These are phyloP conservation scores for Colletotrichum abscissum DNA, from an alignment of 2,329 filamentous ascomycete genomes.

Conservation along the genomic window DNA sequence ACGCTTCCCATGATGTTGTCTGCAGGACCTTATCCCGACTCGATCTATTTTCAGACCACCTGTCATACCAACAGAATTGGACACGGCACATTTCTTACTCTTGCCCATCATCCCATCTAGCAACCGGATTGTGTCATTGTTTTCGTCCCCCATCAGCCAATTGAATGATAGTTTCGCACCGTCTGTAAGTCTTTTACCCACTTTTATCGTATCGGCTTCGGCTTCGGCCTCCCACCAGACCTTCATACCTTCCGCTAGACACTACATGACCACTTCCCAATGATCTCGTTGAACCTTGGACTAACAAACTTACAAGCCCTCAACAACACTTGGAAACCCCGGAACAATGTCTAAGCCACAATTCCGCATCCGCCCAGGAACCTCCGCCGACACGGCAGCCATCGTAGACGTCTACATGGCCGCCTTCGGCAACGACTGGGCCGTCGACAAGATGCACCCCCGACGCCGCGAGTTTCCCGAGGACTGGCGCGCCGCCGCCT, in stretches of 20 bases:
- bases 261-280: neutral
- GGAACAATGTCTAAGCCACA: constrained; percentile 28
- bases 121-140: neutral
- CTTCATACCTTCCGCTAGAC: neutral
- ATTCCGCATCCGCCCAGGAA: constrained; percentile 46
- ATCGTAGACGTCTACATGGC: constrained; percentile 42
- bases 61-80: too few relatives aligned
- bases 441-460: constrained; percentile 48
- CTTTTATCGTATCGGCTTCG: neutral
- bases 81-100: neutral
- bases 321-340: neutral
- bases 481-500: constrained; percentile 38
- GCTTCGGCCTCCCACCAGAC: neutral
- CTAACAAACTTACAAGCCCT: too few relatives aligned
- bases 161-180: neutral
- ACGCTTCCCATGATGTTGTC: neutral
- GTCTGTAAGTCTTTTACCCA: neutral
- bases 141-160: neutral
- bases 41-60: too few relatives aligned
- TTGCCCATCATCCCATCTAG: neutral
- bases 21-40: neutral
- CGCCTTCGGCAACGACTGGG: constrained; percentile 44
- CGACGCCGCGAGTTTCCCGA: constrained; percentile 37
- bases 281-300: too few relatives aligned
- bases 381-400: constrained; percentile 42